Evolutionary conservation across 371 early-diverging fungal species (phyloP), one percentile per base, ranked within the genome.

Genomic region (Apophysomyces variabilis): DNA sequence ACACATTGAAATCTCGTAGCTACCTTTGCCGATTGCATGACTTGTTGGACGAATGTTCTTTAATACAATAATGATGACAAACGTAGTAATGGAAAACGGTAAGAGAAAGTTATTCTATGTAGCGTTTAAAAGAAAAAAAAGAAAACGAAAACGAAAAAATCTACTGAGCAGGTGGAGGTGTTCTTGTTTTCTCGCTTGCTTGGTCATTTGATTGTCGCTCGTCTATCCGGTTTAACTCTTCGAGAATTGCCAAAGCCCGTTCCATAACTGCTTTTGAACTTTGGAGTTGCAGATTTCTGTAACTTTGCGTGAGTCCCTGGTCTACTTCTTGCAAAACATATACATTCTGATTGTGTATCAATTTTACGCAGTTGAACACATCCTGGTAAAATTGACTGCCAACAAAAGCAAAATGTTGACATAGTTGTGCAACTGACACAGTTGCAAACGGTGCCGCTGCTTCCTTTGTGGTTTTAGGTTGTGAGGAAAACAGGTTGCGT

Each of bases 161-260:
- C 46, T 45, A 45, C 46, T 45, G 46, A 45, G 46, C 46, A 45
- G 46, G 16, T 45, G 46, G 46, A 45, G 46, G 46, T 45, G 46
- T 45, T 45, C 46, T 45, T 13, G 46, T 45, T 45, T 45, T 45
- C 13, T 45, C 46, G 13, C 46, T 45, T 45, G 46, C 16, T 45
- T 45, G 12, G 4, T 45, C 46, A 18, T 45, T 18, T 45, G 46
- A 18, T 45, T 18, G 46, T 45, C 16, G 46, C 16, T 45, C 46
- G 16, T 45, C 46, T 45, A 45, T 45, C n/a, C 16, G 46, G 6
- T 1, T 18, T 11, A 45, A 13, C 46, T 45, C 46, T 45, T 45
- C 46, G 46, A 45, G 13, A 12, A 45, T 45, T 2, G 16, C 46
- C 13, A 45, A n/a, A 18, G 46, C 46, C 16, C 46, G 8, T 45